Evolutionary conservation across 2,329 filamentous ascomycete species (phyloP).

Genomic region (Curvularia spicifera): DNA sequence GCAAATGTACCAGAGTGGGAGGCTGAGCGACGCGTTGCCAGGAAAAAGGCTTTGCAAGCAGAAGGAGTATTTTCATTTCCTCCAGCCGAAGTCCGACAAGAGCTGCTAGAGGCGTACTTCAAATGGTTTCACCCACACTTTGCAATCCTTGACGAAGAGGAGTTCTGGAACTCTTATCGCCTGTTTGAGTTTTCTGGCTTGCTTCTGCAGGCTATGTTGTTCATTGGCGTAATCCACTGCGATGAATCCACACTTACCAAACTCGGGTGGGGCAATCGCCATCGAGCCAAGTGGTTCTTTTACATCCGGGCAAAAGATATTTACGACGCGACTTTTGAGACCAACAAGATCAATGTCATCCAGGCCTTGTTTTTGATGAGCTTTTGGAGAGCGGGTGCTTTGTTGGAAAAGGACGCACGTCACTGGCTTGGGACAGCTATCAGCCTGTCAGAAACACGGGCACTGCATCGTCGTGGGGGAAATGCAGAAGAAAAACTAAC

Average conservation of each 20-base stretch:
- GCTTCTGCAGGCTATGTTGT: slow-evolving; percentile 61
- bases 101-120: slow-evolving; percentile 61
- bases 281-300: slow-evolving; percentile 58
- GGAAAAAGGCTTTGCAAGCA: slow-evolving; percentile 47
- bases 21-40: slow-evolving; percentile 40
- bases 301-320: slow-evolving; percentile 60
- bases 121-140: slow-evolving; percentile 65
- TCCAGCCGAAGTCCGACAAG: slow-evolving; percentile 51
- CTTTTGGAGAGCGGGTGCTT: slow-evolving; percentile 61
- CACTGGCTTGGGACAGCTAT: slow-evolving; percentile 56
- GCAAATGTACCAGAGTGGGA: slow-evolving; percentile 49
- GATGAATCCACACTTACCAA: slow-evolving; percentile 54
- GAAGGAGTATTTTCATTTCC: slow-evolving; percentile 58
- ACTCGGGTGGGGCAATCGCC: slow-evolving; percentile 58
- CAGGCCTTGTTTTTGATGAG: slow-evolving; percentile 63
- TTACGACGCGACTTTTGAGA: slow-evolving; percentile 62
- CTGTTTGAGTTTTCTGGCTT: slow-evolving; percentile 57
- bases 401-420: slow-evolving; percentile 45
- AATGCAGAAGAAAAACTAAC: slow-evolving; percentile 36
- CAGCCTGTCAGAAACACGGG: slow-evolving; percentile 59
- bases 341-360: slow-evolving; percentile 58
- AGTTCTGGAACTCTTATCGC: slow-evolving; percentile 51
- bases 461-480: slow-evolving; percentile 50
- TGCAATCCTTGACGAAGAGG: slow-evolving; percentile 59
- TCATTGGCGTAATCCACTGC: slow-evolving; percentile 62